Percentiles rank a stretch among this genome's conserved stretches.
These are phyloP conservation scores for Aspergillus flavus DNA, from an alignment of 2,329 filamentous ascomycete species.

Conservation along the genomic window DNA sequence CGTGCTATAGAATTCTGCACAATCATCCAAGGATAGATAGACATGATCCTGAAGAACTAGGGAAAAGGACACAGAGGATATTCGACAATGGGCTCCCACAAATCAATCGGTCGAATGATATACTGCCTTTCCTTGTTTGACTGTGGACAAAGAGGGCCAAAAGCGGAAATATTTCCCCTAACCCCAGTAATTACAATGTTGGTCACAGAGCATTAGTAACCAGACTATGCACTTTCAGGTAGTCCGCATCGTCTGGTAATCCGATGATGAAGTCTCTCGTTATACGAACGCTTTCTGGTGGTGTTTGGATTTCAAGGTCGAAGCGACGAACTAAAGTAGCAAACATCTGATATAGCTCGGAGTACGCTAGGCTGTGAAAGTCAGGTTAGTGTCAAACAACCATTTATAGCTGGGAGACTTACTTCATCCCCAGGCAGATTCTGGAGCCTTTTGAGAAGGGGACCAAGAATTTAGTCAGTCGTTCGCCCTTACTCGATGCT, in stretches of 20 bases:
- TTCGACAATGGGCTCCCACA: not conserved
- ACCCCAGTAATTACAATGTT: not conserved
- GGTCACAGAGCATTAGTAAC: not conserved
- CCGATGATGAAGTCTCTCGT: constrained; percentile 22
- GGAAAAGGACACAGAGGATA: not conserved
- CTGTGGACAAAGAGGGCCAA: not conserved
- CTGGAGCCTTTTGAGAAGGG: constrained; percentile 42
- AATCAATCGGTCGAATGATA: no score
- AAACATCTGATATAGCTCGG: constrained; percentile 32
- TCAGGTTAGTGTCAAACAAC: not conserved
- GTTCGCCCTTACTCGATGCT: constrained; percentile 28
- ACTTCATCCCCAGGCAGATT: constrained; percentile 49
- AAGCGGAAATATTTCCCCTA: not conserved
- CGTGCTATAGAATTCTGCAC: no score
- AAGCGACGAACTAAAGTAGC: constrained; percentile 29
- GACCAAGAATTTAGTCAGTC: constrained; percentile 35
- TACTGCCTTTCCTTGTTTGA: no score
- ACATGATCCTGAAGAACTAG: not conserved
- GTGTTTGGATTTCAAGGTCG: constrained; percentile 30
- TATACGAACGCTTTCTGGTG: constrained; percentile 26
- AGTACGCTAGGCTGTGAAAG: constrained; percentile 29
- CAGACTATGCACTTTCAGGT: not conserved
- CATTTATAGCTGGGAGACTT: not conserved
- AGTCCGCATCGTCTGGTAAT: not conserved
- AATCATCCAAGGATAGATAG: not conserved